Evolutionary conservation across 768 basidiomycete species (phyloP).

Genomic region (Trametes cubensis): DNA sequence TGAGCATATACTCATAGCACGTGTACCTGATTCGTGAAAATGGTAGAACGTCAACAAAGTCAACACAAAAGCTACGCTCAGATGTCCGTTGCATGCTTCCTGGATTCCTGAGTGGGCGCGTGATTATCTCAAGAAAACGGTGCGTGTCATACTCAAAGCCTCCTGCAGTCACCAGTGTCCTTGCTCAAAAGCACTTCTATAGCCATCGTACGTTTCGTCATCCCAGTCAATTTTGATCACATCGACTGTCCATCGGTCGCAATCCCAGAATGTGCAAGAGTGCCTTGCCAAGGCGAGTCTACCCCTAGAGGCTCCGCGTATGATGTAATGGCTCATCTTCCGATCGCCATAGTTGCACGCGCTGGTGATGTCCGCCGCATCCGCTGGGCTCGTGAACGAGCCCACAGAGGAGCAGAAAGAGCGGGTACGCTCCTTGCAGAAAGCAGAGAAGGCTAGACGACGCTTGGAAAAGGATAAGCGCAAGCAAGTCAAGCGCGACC

Average conservation of each 20-base stretch:
- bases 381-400: slow-evolving; percentile 50
- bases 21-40: not conserved
- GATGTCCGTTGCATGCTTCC: slow-evolving; percentile 55
- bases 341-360: slow-evolving; percentile 50
- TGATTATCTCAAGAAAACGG: slow-evolving; percentile 48
- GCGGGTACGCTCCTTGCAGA: slow-evolving; percentile 50
- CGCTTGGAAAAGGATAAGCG: slow-evolving; percentile 55
- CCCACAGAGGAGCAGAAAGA: slow-evolving; percentile 59
- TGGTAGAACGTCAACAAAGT: slow-evolving; percentile 84
- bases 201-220: slow-evolving; percentile 73
- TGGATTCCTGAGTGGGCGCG: slow-evolving; percentile 78
- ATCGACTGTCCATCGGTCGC: slow-evolving; percentile 73
- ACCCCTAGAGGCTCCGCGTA: slow-evolving; percentile 3
- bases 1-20: not conserved
- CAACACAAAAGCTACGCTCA: slow-evolving; percentile 77
- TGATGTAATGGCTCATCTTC: slow-evolving; percentile 16
- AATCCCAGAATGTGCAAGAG: slow-evolving; percentile 74
- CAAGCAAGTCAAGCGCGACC: slow-evolving; percentile 50
- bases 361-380: slow-evolving; percentile 52
- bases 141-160: slow-evolving; percentile 37
- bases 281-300: slow-evolving; percentile 60
- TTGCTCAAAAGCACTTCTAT: slow-evolving; percentile 4
- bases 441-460: slow-evolving; percentile 50
- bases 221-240: slow-evolving; percentile 69
- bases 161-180: not conserved